Conservation (phyloP, 177 flowering plant genomes). For the Vitis hybrid region DNA sequence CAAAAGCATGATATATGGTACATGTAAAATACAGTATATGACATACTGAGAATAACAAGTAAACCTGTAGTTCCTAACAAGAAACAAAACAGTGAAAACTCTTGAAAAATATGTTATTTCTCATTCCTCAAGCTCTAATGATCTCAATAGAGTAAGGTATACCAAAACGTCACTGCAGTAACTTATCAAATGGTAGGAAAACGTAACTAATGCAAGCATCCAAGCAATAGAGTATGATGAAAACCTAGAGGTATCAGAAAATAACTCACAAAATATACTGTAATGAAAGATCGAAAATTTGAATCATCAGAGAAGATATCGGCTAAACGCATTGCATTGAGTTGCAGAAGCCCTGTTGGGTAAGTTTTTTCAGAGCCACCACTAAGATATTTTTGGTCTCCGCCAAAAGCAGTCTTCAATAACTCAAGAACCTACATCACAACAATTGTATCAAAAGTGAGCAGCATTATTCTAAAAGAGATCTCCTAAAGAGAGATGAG, state of each 20-base stretch:
- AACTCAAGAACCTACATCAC: slow-evolving; percentile 72
- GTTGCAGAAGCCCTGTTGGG: slow-evolving; percentile 78
- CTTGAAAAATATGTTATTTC: not conserved
- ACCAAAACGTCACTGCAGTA: not conserved
- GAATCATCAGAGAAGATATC: slow-evolving; percentile 98
- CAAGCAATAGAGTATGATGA: not conserved
- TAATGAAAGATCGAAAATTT: slow-evolving; percentile 78
- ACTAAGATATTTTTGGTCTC: slow-evolving; percentile 31
- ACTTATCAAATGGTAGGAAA: not conserved
- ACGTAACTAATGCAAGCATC: not conserved
- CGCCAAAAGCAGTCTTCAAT: slow-evolving; percentile 56
- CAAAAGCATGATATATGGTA: too few relatives aligned
- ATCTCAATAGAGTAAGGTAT: not conserved
- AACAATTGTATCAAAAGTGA: slow-evolving; percentile 13
- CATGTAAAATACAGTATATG: too few relatives aligned
- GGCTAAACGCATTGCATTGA: slow-evolving; percentile 87
- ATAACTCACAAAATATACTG: slow-evolving; percentile 65
- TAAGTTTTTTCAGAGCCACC: slow-evolving; percentile 31
- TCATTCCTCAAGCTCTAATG: not conserved
- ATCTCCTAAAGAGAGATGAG: slow-evolving; percentile 4
- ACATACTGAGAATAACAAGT: not conserved
- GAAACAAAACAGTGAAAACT: not conserved
- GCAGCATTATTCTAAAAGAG: slow-evolving; percentile 7
- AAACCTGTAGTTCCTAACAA: not conserved
- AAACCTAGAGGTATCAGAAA: not conserved